Conservation (phyloP, 345 rosid species). For the Bruguiera parviflora region DNA sequence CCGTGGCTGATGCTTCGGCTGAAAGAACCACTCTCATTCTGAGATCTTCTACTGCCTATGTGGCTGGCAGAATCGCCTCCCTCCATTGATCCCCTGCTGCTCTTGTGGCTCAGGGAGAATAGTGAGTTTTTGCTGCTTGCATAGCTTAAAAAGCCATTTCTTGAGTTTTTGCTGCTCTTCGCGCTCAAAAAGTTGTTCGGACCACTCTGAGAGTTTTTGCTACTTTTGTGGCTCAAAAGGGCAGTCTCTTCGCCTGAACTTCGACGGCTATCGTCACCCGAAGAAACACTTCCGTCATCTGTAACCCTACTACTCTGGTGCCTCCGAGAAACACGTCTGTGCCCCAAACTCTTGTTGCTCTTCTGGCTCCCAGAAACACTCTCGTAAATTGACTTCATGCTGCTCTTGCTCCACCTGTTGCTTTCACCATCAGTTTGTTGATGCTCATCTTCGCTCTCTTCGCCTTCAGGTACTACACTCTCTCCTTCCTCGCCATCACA, state of each 20-base stretch:
- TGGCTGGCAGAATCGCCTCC: background rate
- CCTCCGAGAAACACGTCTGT: background rate
- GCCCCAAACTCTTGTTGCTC: background rate
- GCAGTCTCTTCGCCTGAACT: background rate
- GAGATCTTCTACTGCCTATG: background rate
- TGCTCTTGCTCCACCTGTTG: background rate
- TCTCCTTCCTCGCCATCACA: too few relatives aligned
- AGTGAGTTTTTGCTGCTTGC: background rate
- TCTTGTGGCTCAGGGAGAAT: background rate
- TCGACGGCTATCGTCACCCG: background rate
- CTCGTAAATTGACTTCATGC: background rate
- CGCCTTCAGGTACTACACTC: background rate
- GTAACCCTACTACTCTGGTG: background rate
- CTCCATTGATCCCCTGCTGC: background rate
- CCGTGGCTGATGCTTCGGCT: background rate
- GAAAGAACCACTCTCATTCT: background rate
- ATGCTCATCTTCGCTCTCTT: background rate
- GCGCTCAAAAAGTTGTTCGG: background rate
- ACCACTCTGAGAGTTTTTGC: background rate
- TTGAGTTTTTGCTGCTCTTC: background rate
- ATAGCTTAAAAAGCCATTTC: too few relatives aligned
- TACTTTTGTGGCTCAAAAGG: background rate
- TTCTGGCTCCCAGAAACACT: background rate
- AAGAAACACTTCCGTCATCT: constrained; percentile 3
- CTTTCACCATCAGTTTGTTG: background rate